Evolutionary conservation across 805 yeast species (phyloP).

Genomic region (Lachancea lanzarotensis): DNA sequence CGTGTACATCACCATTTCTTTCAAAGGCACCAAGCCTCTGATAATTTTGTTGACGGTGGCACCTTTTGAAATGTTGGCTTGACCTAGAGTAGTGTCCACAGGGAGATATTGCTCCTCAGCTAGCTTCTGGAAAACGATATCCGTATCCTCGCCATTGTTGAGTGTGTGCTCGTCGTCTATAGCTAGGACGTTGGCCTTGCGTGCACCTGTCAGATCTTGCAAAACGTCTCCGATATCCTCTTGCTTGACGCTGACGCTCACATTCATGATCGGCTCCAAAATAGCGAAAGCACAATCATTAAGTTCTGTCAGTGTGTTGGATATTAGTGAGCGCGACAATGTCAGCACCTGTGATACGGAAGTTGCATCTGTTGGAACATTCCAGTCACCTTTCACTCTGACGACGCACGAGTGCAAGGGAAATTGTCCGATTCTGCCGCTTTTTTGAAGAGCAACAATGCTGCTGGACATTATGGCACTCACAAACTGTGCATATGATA

Average conservation of each 20-base stretch:
- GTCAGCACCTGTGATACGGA: conserved; percentile 37
- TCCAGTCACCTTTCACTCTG: conserved; percentile 42
- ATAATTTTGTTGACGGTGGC: conserved; percentile 40
- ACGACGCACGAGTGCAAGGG: conserved; percentile 54
- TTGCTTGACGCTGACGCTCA: conserved; percentile 58
- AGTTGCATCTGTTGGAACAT: conserved; percentile 45
- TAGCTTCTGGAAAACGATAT: conserved; percentile 45
- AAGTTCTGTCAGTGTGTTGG: conserved; percentile 31
- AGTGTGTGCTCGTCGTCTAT: conserved; percentile 54
- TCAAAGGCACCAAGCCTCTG: conserved; percentile 75
- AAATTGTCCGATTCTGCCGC: conserved; percentile 49
- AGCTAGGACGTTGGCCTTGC: conserved; percentile 67
- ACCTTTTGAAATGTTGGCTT: conserved; percentile 14
- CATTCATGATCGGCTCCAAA: conserved; percentile 84
- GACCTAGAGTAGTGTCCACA: conserved; percentile 51
- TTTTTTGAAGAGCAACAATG: conserved; percentile 55
- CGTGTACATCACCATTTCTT: conserved; percentile 87
- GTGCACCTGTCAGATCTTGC: conserved; percentile 72
- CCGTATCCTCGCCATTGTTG: conserved; percentile 27
- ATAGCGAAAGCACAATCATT: conserved; percentile 39
- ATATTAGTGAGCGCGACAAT: conserved; percentile 41
- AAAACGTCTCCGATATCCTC: conserved; percentile 75
- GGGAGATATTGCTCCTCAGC: conserved; percentile 67
- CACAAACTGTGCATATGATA: conserved; percentile 43
- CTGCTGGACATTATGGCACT: conserved; percentile 54